phyloP scores from a whole-genome alignment of 2,329 filamentous ascomycete species.

The Claviceps quebecensis region DNA sequence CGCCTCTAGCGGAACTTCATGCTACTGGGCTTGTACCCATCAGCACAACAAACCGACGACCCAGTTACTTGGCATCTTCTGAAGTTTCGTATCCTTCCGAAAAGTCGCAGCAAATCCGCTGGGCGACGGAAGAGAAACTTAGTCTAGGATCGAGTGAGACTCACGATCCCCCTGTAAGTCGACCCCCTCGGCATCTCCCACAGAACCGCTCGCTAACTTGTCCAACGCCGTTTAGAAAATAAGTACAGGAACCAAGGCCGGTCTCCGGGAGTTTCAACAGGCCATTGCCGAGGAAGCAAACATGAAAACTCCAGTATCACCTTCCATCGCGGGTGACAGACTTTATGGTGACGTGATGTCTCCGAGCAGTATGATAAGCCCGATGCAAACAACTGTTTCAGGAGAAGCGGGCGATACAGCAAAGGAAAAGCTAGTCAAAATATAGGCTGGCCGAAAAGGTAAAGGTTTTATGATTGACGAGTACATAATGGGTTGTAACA shows the following conservation, averaged over 20 bases:
- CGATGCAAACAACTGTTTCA: not conserved
- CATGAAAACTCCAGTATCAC: conserved; percentile 3
- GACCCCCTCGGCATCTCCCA: not conserved
- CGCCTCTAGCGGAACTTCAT: conserved; percentile 29
- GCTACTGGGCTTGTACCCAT: conserved; percentile 17
- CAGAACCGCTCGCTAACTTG: not conserved
- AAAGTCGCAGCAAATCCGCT: not conserved
- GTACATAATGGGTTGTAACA: not conserved
- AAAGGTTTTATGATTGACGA: not conserved
- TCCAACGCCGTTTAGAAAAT: not conserved
- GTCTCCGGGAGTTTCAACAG: not conserved
- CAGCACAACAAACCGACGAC: not conserved
- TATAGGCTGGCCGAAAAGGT: not conserved
- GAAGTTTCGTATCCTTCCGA: not conserved
- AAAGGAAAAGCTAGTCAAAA: not conserved
- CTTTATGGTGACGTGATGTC: conserved; percentile 10
- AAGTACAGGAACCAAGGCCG: not conserved
- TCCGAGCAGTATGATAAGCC: conserved; percentile 1
- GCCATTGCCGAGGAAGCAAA: conserved; percentile 1
- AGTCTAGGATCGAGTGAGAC: not conserved
- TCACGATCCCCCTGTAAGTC: not conserved
- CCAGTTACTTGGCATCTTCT: not conserved
- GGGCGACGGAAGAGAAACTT: not conserved
- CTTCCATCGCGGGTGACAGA: not conserved
- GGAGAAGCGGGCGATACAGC: not conserved